These are phyloP conservation scores for Petasospora fabianii DNA, from an alignment of 1,139 yeast genomes.

Conservation along the genomic window DNA sequence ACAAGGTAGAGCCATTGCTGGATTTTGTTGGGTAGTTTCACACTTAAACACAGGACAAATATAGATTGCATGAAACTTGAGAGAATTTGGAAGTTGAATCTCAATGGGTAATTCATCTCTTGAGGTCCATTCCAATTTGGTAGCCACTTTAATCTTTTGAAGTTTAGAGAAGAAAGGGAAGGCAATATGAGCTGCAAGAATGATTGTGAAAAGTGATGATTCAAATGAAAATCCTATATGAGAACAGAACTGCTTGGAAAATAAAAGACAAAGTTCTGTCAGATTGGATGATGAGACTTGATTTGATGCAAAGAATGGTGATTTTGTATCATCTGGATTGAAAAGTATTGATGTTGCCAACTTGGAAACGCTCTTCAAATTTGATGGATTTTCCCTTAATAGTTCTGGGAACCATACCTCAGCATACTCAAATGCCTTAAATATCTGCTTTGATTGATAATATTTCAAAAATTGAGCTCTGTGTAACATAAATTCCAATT, in stretches of 20 bases:
- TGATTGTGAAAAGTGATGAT: slow-evolving; percentile 65
- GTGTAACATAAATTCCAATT: slow-evolving; percentile 62
- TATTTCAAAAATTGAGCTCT: slow-evolving; percentile 45
- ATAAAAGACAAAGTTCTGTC: slow-evolving; percentile 46
- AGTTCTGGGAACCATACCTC: slow-evolving; percentile 17
- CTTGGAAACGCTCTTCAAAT: slow-evolving; percentile 46
- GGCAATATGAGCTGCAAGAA: slow-evolving; percentile 68
- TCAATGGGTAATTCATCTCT: slow-evolving; percentile 58
- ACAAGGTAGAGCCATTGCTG: slow-evolving; percentile 62
- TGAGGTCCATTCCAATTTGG: slow-evolving; percentile 54
- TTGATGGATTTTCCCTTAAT: slow-evolving; percentile 6
- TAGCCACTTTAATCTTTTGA: slow-evolving; percentile 41
- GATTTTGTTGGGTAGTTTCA: slow-evolving; percentile 60
- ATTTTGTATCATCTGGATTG: slow-evolving; percentile 31
- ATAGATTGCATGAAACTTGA: slow-evolving; percentile 75
- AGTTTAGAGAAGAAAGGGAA: slow-evolving; percentile 72
- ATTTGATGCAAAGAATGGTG: slow-evolving; percentile 37
- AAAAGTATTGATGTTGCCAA: slow-evolving; percentile 49
- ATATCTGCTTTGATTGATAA: slow-evolving; percentile 7
- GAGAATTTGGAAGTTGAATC: slow-evolving; percentile 46
- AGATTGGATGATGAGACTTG: slow-evolving; percentile 31
- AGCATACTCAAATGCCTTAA: slow-evolving; percentile 18
- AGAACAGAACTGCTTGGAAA: slow-evolving; percentile 66
- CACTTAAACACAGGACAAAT: slow-evolving; percentile 91
- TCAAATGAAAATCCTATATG: slow-evolving; percentile 61